Conservation (phyloP, 257 asterid genomes). For the Henckelia pumila region DNA sequence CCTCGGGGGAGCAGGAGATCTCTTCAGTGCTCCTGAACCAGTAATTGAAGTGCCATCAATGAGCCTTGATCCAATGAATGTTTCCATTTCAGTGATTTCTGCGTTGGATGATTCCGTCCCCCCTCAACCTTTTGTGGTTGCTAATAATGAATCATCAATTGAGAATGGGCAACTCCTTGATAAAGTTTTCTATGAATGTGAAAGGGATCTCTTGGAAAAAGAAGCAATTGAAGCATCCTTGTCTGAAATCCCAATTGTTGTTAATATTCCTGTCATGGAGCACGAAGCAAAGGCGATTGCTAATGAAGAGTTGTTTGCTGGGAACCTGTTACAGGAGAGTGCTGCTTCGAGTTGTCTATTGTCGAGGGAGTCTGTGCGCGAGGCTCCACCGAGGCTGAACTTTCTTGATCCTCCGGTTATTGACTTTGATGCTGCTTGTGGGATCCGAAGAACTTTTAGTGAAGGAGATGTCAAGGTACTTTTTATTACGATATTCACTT, state of each 20-base stretch:
- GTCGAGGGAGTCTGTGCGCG: slow-evolving; percentile 39
- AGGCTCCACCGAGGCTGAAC: slow-evolving; percentile 34
- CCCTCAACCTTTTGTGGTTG: slow-evolving; percentile 38
- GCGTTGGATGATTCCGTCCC: slow-evolving; percentile 40
- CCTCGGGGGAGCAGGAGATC: slow-evolving; percentile 55
- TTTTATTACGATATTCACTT: neutral
- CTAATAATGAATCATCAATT: slow-evolving; percentile 36
- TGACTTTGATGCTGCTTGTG: slow-evolving; percentile 41
- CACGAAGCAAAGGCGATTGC: slow-evolving; percentile 23
- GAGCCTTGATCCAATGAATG: slow-evolving; percentile 46
- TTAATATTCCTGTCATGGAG: slow-evolving; percentile 26
- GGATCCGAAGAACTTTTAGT: slow-evolving; percentile 51
- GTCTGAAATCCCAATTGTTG: slow-evolving; percentile 32
- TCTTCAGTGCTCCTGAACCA: slow-evolving; percentile 52
- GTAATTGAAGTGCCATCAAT: slow-evolving; percentile 42
- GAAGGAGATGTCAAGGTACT: slow-evolving; percentile 55
- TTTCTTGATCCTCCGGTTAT: slow-evolving; percentile 33
- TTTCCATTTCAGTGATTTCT: slow-evolving; percentile 46
- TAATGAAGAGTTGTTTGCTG: slow-evolving; percentile 27
- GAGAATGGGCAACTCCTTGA: slow-evolving; percentile 41
- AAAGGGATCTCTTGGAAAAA: slow-evolving; percentile 46
- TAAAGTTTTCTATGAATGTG: slow-evolving; percentile 49
- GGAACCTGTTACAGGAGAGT: slow-evolving; percentile 40
- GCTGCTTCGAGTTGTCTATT: slow-evolving; percentile 37
- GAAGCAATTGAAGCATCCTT: slow-evolving; percentile 39